A percentile compares a stretch with the other conserved stretches of the same genome.
Evolutionary conservation across 257 asterid genomes (phyloP).

Genomic region (Osmanthus fragrans): DNA sequence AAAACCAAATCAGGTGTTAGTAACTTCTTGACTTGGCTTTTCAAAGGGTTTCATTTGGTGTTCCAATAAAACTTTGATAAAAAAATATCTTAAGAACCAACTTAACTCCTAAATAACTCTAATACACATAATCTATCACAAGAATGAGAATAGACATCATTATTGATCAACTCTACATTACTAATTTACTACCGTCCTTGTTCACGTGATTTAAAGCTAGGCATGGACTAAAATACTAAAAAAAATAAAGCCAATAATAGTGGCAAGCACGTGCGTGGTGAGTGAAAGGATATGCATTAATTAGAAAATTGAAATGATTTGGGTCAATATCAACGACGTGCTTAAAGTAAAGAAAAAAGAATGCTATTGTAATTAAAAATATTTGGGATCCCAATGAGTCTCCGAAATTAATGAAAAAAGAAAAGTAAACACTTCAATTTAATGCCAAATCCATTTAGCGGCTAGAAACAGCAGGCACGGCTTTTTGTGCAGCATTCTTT

Average conservation of each 20-base stretch:
- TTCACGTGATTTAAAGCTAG: too few relatives aligned
- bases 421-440: too few relatives aligned
- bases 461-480: background rate
- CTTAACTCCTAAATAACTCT: too few relatives aligned
- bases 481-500: background rate
- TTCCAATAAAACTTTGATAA: too few relatives aligned
- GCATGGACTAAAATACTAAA: background rate
- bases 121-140: too few relatives aligned
- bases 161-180: too few relatives aligned
- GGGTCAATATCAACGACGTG: constrained; percentile 10
- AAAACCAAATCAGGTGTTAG: too few relatives aligned
- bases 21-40: too few relatives aligned
- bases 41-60: too few relatives aligned
- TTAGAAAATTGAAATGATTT: background rate
- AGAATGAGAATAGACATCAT: too few relatives aligned
- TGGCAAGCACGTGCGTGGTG: background rate
- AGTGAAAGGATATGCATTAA: background rate
- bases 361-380: background rate
- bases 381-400: constrained; percentile 33
- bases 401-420: background rate
- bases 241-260: background rate
- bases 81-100: too few relatives aligned
- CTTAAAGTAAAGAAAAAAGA: background rate
- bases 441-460: background rate
- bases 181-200: too few relatives aligned